Conservation (phyloP, 192 early-diverging fungal genomes). For the Entomortierella beljakovae region DNA sequence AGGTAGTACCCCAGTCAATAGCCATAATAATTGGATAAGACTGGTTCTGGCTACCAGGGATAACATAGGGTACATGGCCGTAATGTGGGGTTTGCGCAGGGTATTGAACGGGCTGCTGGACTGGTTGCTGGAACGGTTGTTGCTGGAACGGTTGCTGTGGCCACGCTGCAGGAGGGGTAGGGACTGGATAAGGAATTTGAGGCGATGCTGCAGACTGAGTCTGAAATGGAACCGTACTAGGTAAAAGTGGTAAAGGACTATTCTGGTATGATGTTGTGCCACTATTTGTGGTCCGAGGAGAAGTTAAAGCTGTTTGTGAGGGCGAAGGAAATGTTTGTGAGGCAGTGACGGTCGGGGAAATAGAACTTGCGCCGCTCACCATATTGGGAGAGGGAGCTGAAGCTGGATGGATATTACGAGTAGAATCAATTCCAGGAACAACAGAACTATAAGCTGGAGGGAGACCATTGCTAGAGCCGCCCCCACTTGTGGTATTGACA, state of each 20-base stretch:
- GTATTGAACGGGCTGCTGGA: too few relatives aligned
- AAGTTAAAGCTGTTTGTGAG: neutral
- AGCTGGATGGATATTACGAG: neutral
- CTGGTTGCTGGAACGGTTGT: neutral
- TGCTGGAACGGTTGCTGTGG: neutral
- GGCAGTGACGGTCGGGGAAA: neutral
- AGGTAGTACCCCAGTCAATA: conserved; percentile 61
- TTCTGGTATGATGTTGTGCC: conserved; percentile 4
- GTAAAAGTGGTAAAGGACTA: conserved; percentile 14
- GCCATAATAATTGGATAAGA: conserved; percentile 46
- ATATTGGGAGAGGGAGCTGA: neutral
- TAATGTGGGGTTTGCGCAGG: too few relatives aligned
- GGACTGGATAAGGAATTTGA: conserved; percentile 6
- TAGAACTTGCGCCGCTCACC: neutral
- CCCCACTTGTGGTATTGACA: neutral
- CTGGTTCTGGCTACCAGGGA: conserved; percentile 6
- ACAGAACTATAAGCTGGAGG: conserved; percentile 20
- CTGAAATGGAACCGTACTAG: neutral
- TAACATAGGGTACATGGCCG: neutral
- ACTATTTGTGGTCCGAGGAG: neutral
- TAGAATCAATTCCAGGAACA: neutral
- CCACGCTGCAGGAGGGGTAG: neutral
- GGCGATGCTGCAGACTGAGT: neutral
- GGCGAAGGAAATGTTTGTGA: conserved; percentile 16
- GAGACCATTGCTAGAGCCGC: neutral